phyloP scores from a whole-genome alignment of 1,284 basidiomycete species.

The Ceratobasidium sp. region DNA sequence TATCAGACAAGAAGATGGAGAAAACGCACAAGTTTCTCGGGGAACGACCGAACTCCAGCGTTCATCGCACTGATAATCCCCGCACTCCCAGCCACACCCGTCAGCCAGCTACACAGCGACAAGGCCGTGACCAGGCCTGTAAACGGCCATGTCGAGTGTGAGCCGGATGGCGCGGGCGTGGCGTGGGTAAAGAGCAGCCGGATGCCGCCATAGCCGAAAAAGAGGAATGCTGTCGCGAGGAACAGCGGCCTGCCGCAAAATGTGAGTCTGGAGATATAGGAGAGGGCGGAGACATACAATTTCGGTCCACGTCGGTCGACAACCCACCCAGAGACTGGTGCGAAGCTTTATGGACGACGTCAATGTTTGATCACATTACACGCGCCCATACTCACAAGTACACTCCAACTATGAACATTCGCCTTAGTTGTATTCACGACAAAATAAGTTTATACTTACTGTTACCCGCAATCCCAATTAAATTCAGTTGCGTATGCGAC shows the following conservation, averaged over 20 bases:
- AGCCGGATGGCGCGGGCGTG: conserved; percentile 44
- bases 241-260: conserved; percentile 48
- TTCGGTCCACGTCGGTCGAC: conserved; percentile 72
- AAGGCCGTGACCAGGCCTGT: conserved; percentile 5
- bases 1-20: neutral
- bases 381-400: conserved; percentile 53
- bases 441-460: neutral
- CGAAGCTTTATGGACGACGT: conserved; percentile 66
- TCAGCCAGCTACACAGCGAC: conserved; percentile 29
- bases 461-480: conserved; percentile 59
- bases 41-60: conserved; percentile 53
- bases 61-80: conserved; percentile 53
- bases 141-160: conserved; percentile 14
- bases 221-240: conserved; percentile 59
- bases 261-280: conserved; percentile 52
- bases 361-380: neutral
- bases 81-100: conserved; percentile 39
- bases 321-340: conserved; percentile 71
- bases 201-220: conserved; percentile 72
- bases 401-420: conserved; percentile 23
- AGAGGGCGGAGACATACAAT: conserved; percentile 51
- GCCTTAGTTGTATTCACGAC: neutral
- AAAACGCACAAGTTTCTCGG: conserved; percentile 48
- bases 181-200: conserved; percentile 63
- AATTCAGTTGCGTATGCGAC: conserved; percentile 75